Evolutionary conservation across 331 rosid species (phyloP).

Genomic region (Acacia pycnantha): DNA sequence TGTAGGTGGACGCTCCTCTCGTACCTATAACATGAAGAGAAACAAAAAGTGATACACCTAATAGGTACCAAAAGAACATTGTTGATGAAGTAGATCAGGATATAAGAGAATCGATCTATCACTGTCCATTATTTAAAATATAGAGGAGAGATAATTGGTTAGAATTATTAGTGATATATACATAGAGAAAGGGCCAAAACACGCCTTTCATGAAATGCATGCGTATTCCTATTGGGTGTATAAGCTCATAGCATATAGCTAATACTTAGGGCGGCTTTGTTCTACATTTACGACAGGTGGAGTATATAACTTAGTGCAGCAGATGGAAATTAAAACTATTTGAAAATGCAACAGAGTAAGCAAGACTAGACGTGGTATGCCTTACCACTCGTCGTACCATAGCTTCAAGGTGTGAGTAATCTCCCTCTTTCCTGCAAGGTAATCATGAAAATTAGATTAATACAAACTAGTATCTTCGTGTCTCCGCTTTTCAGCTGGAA

Average conservation of each 20-base stretch:
- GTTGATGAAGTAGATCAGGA: background rate
- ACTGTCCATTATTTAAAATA: background rate
- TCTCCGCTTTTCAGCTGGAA: background rate
- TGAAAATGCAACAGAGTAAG: background rate
- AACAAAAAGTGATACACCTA: background rate
- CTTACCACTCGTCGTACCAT: background rate
- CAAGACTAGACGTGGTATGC: background rate
- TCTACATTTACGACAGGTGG: no score
- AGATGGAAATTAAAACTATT: background rate
- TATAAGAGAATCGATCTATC: background rate
- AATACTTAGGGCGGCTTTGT: no score
- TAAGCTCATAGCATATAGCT: background rate
- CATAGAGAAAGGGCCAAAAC: background rate
- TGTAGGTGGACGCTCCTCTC: constrained; percentile 22
- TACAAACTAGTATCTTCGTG: background rate
- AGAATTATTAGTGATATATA: background rate
- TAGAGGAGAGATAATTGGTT: background rate
- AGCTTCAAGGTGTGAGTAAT: background rate
- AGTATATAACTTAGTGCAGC: background rate
- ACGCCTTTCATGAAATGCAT: background rate
- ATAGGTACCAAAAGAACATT: background rate
- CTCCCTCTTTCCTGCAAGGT: background rate
- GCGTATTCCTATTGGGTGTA: background rate
- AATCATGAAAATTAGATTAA: background rate
- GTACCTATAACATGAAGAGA: background rate